A percentile compares a stretch with the other conserved stretches of the same genome.
phyloP scores from a whole-genome alignment of 2,329 filamentous ascomycete species.

The Thermothelomyces thermophilus region DNA sequence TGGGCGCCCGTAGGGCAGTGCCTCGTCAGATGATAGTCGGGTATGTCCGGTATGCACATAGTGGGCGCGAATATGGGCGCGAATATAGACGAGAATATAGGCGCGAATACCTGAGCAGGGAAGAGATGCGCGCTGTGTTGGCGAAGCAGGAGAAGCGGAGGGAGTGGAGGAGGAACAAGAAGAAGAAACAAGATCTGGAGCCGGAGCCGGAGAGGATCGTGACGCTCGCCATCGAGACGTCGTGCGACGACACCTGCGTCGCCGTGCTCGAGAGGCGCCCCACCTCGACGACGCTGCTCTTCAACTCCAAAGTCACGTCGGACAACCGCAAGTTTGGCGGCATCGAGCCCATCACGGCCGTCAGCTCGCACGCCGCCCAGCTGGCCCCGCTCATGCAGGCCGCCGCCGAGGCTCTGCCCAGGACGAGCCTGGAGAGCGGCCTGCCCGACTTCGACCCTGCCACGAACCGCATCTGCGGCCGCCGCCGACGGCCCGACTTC shows the following conservation, averaged over 20 bases:
- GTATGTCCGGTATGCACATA: too few relatives aligned
- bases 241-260: conserved; percentile 90
- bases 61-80: too few relatives aligned
- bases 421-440: not conserved
- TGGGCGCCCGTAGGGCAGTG: not conserved
- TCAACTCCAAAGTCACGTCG: conserved; percentile 74
- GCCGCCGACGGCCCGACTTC: conserved; percentile 60
- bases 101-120: too few relatives aligned
- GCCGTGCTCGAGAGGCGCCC: conserved; percentile 62
- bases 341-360: conserved; percentile 70
- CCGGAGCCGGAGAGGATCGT: conserved; percentile 5
- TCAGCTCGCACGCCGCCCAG: conserved; percentile 66
- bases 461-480: conserved; percentile 13
- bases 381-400: conserved; percentile 62
- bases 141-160: too few relatives aligned
- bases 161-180: too few relatives aligned
- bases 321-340: conserved; percentile 70
- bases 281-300: conserved; percentile 54
- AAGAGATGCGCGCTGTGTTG: too few relatives aligned
- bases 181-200: too few relatives aligned
- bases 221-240: conserved; percentile 61
- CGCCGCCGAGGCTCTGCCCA: conserved; percentile 51
- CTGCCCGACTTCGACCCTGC: not conserved
- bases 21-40: too few relatives aligned
- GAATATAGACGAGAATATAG: too few relatives aligned